phyloP scores from a whole-genome alignment of 495 filamentous ascomycete genomes.

The Penicillium goetzii region DNA sequence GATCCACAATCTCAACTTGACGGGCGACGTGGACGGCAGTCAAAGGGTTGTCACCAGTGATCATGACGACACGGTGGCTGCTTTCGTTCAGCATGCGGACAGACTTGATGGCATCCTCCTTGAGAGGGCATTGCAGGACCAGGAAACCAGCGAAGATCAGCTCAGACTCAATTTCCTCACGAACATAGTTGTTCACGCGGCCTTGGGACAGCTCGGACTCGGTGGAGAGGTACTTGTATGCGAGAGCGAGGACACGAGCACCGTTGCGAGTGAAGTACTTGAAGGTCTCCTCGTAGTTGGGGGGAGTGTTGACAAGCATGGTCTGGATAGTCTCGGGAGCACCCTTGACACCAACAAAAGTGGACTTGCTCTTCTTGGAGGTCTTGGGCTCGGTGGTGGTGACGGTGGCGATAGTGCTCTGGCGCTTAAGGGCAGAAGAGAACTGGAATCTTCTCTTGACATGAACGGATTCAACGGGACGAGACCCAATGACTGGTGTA shows the following conservation, averaged over 20 bases:
- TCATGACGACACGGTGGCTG: conserved; percentile 98
- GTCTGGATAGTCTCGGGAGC: conserved; percentile 94
- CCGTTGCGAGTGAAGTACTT: conserved; percentile 97
- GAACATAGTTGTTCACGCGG: conserved; percentile 88
- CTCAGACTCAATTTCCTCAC: conserved; percentile 86
- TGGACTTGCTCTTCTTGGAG: conserved; percentile 73
- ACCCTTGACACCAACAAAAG: conserved; percentile 94
- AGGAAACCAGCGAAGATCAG: conserved; percentile 93
- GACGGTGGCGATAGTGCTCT: conserved; percentile 89
- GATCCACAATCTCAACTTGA: conserved; percentile 96
- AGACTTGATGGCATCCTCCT: conserved; percentile 92
- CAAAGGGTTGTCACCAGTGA: conserved; percentile 96
- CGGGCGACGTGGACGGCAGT: conserved; percentile 95
- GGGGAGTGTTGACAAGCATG: conserved; percentile 82
- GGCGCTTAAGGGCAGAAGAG: conserved; percentile 92
- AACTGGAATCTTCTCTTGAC: conserved; percentile 98
- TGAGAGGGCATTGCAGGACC: conserved; percentile 91
- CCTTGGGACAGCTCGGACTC: conserved; percentile 79
- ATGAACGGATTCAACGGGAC: conserved; percentile 70
- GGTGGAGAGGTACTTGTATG: conserved; percentile 83
- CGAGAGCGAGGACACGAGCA: conserved; percentile 89
- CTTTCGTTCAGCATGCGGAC: conserved; percentile 98
- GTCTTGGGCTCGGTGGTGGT: conserved; percentile 66
- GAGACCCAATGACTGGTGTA: conserved; percentile 49
- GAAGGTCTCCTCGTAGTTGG: conserved; percentile 95